These are phyloP conservation scores for Glaciozyma martinii DNA, from an alignment of 768 basidiomycete genomes.

Conservation along the genomic window DNA sequence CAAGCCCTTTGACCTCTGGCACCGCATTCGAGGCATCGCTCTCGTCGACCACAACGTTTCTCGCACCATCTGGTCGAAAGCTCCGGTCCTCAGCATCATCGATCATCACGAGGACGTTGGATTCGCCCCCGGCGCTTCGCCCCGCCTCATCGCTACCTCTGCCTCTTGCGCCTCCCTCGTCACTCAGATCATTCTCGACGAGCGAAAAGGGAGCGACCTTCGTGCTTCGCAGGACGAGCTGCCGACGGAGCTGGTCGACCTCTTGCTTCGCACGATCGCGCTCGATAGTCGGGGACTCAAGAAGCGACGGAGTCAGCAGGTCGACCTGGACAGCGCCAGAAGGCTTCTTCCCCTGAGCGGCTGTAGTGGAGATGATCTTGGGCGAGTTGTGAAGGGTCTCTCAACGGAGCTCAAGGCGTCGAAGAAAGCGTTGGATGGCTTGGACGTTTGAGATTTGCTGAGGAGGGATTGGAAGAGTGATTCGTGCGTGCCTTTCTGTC, in stretches of 20 bases:
- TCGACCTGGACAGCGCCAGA: conserved; percentile 10
- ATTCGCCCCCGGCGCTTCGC: conserved; percentile 13
- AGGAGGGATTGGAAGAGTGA: conserved; percentile 31
- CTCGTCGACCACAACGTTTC: conserved; percentile 32
- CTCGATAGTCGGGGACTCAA: conserved; percentile 20
- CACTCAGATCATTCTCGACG: conserved; percentile 14
- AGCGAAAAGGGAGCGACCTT: background rate
- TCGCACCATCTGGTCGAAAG: background rate
- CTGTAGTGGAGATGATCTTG: conserved; percentile 9
- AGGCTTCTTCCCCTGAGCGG: conserved; percentile 3
- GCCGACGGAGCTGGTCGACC: conserved; percentile 23
- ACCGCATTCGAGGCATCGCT: conserved; percentile 27
- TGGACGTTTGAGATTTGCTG: conserved; percentile 20
- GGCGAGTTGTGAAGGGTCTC: conserved; percentile 18
- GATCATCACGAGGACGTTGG: conserved; percentile 26
- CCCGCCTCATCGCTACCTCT: conserved; percentile 18
- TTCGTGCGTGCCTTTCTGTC: background rate
- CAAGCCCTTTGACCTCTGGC: conserved; percentile 24
- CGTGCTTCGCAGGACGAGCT: background rate
- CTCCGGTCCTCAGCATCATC: conserved; percentile 1
- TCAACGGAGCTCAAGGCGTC: conserved; percentile 15
- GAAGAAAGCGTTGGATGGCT: conserved; percentile 12
- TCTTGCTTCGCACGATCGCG: conserved; percentile 26
- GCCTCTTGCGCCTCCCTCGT: conserved; percentile 23
- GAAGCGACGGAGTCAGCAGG: background rate